These are phyloP conservation scores for Mycena indigotica DNA, from an alignment of 768 basidiomycete genomes.

Conservation along the genomic window DNA sequence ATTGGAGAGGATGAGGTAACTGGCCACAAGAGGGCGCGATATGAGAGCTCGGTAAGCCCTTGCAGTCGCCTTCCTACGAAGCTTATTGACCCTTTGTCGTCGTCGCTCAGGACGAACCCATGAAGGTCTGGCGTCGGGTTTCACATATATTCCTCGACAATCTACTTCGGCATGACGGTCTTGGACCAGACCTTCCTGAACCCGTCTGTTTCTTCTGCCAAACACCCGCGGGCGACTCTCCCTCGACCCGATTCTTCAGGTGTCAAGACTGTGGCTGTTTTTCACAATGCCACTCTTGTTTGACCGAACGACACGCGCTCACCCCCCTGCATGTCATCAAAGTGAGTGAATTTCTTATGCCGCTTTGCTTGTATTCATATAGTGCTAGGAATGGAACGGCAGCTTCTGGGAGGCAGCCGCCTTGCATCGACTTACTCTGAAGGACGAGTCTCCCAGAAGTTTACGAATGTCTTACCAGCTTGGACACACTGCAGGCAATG, in stretches of 20 bases:
- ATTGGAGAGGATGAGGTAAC: background rate
- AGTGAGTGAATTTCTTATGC: background rate
- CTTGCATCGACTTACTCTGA: background rate
- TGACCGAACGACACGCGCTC: background rate
- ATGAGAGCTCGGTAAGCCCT: background rate
- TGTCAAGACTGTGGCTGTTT: background rate
- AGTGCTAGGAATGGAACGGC: constrained; percentile 7
- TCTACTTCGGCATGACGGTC: background rate
- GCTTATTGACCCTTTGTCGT: background rate
- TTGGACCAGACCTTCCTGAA: background rate
- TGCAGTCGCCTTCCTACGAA: background rate
- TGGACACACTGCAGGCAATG: too few relatives aligned
- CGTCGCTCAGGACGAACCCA: constrained; percentile 1
- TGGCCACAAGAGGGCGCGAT: background rate
- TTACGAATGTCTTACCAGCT: background rate
- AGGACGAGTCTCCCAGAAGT: background rate
- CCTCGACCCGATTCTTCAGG: background rate
- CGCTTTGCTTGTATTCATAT: background rate
- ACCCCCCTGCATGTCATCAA: background rate
- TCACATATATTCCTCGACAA: background rate
- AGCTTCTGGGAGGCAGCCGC: background rate
- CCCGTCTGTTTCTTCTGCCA: background rate
- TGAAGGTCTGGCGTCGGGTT: background rate
- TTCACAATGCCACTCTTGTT: background rate
- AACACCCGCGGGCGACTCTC: background rate